A percentile compares a stretch with the other conserved stretches of the same genome.
phyloP scores from a whole-genome alignment of 2,329 filamentous ascomycete genomes.

The Ophiostoma ips region DNA sequence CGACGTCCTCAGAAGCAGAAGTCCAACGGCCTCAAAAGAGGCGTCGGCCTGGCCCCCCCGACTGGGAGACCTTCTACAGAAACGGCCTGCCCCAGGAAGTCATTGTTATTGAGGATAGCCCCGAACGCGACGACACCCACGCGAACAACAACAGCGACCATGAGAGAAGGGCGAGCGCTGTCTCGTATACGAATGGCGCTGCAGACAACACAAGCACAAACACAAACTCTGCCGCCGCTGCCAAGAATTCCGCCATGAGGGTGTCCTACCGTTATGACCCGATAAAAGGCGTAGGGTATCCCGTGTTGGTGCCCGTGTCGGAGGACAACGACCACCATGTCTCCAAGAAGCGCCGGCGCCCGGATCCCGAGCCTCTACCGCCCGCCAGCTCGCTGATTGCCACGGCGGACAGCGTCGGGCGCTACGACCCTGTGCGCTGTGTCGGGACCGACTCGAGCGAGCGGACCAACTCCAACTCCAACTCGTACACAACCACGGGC shows the following conservation, averaged over 20 bases:
- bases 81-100: conserved; percentile 75
- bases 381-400: conserved; percentile 11
- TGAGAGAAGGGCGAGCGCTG: neutral
- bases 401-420: conserved; percentile 21
- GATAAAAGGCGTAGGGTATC: neutral
- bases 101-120: conserved; percentile 69
- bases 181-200: conserved; percentile 13
- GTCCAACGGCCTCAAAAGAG: conserved; percentile 31
- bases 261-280: conserved; percentile 12
- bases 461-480: conserved; percentile 68
- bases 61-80: conserved; percentile 72
- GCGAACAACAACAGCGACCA: conserved; percentile 21
- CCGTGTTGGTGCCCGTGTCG: neutral
- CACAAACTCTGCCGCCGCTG: conserved; percentile 14
- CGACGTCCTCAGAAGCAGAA: conserved; percentile 16
- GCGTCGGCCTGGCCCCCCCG: conserved; percentile 48
- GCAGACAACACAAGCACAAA: too few species aligned
- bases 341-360: conserved; percentile 63
- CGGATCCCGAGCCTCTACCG: conserved; percentile 29
- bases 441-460: conserved; percentile 67
- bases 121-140: conserved; percentile 38
- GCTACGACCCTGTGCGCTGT: conserved; percentile 55
- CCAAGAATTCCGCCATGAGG: conserved; percentile 1
- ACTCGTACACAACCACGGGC: conserved; percentile 64
- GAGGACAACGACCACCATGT: conserved; percentile 30